These are phyloP conservation scores for Gremmenia infestans DNA, from an alignment of 2,329 filamentous ascomycete species.

Conservation along the genomic window DNA sequence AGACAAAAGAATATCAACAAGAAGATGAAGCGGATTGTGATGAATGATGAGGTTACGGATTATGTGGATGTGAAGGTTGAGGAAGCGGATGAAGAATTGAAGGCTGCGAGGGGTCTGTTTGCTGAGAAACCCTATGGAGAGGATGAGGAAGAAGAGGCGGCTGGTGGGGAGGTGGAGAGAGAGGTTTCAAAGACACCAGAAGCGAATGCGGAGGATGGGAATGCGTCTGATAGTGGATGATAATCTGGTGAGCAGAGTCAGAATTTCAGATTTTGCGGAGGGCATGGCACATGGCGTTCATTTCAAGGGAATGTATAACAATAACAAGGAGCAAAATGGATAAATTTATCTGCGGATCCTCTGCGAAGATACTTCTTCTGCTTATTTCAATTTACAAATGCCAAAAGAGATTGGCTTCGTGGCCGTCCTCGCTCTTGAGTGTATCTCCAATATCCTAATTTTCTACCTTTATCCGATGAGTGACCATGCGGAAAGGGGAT, in stretches of 20 bases:
- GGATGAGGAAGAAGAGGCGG: slow-evolving; percentile 19
- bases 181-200: neutral
- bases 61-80: slow-evolving; percentile 51
- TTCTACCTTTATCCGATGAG: no score
- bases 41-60: slow-evolving; percentile 43
- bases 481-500: no score
- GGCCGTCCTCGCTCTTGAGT: neutral
- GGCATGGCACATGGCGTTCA: neutral
- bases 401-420: neutral
- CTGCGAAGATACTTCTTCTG: neutral
- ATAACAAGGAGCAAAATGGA: neutral
- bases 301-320: neutral
- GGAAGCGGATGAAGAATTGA: slow-evolving; percentile 51
- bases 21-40: slow-evolving; percentile 17
- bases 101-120: slow-evolving; percentile 47
- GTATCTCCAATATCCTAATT: no score
- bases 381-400: neutral
- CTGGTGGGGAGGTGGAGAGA: neutral
- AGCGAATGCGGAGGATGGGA: slow-evolving; percentile 12
- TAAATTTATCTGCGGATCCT: neutral
- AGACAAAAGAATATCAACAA: slow-evolving; percentile 59
- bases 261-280: neutral
- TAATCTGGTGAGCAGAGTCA: neutral
- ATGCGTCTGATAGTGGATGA: neutral
- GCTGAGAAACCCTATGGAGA: slow-evolving; percentile 32